Base-by-base conservation (phyloP, 768 basidiomycete species). In the Paxillus ammoniavirescens region DNA sequence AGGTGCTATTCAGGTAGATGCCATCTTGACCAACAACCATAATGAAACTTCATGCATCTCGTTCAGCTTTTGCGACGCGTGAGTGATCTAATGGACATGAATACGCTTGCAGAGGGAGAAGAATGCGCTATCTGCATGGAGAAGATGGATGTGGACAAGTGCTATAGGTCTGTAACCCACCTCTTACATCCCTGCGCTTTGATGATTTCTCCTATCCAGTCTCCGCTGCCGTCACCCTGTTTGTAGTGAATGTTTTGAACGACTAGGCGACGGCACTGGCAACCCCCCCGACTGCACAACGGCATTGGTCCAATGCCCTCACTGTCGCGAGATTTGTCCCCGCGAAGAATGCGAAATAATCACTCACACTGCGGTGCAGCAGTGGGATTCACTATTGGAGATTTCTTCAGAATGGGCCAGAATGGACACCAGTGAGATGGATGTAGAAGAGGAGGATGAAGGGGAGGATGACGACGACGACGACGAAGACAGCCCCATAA, bases 71-170 rank as follows among this genome's bases (percentile, higher is more conserved):
- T 66, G 49, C 56, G 56, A 46, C 14, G n/a, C 21, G 14, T 58
- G 35, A 61, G 56, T 21, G 51, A 63, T n/a, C 47, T 50, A 42
- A 54, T 60, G 14, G 61, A 54, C 35, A 64, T 57, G 58, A 65
- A 63, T 26, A 54, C 61, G 17, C 49, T 64, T 38, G 64, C 45
- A 26, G 58, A 63, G 35, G 53, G 28, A 41, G 64, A 64, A 45
- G 58, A 58, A 50, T 65, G 58, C 28, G 56, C 54, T 23, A 17
- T 66, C 23, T 66, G 61, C 38, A 52, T 63, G 50, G 54, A 63
- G 8, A 44, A 35, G 3, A 65, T 61, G 61, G 10, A 6, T 28
- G 50, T 49, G 23, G 43, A 5, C 41, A 61, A 64, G 17, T 63
- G 56, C 9, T 57, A 65, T 26, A 57, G 63, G 64, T 64, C 42